Percentiles rank a stretch among this genome's conserved stretches.
These are phyloP conservation scores for Eruca vesicaria DNA, from an alignment of 441 rosid species.

Conservation along the genomic window DNA sequence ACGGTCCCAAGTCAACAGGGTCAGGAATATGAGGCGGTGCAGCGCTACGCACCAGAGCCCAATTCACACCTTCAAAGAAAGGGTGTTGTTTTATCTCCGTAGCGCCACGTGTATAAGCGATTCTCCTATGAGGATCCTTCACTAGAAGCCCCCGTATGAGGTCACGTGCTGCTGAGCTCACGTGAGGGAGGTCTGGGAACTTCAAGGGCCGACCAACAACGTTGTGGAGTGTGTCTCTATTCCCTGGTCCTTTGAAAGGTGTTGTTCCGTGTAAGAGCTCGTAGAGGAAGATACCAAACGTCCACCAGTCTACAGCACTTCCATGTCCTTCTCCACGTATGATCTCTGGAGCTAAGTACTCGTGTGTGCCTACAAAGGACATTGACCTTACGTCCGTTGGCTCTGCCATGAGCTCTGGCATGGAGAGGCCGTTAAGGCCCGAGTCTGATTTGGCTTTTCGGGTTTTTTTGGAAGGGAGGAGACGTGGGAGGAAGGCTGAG, in stretches of 20 bases:
- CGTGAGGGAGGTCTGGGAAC: constrained; percentile 74
- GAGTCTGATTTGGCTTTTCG: constrained; percentile 85
- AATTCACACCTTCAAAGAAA: constrained; percentile 82
- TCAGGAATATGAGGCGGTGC: constrained; percentile 80
- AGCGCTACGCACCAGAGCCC: constrained; percentile 90
- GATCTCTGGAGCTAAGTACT: constrained; percentile 86
- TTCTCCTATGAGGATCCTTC: constrained; percentile 77
- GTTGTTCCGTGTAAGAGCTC: constrained; percentile 80
- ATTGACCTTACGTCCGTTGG: constrained; percentile 83
- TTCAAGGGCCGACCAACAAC: constrained; percentile 84
- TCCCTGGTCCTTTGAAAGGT: constrained; percentile 87
- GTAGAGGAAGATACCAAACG: constrained; percentile 80
- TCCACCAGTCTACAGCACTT: constrained; percentile 97
- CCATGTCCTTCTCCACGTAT: constrained; percentile 93
- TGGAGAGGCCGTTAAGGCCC: constrained; percentile 51
- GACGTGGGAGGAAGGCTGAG: constrained; percentile 69
- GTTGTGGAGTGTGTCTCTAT: constrained; percentile 73
- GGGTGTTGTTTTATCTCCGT: constrained; percentile 91
- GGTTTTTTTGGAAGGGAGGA: constrained; percentile 72
- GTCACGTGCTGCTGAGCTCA: constrained; percentile 67
- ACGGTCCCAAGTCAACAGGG: constrained; percentile 66
- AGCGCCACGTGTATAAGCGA: constrained; percentile 79
- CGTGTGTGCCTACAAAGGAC: constrained; percentile 95
- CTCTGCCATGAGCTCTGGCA: constrained; percentile 88
- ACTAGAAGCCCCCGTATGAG: constrained; percentile 74